phyloP scores from a whole-genome alignment of 2,329 filamentous ascomycete species.

The Trichophyton simii region DNA sequence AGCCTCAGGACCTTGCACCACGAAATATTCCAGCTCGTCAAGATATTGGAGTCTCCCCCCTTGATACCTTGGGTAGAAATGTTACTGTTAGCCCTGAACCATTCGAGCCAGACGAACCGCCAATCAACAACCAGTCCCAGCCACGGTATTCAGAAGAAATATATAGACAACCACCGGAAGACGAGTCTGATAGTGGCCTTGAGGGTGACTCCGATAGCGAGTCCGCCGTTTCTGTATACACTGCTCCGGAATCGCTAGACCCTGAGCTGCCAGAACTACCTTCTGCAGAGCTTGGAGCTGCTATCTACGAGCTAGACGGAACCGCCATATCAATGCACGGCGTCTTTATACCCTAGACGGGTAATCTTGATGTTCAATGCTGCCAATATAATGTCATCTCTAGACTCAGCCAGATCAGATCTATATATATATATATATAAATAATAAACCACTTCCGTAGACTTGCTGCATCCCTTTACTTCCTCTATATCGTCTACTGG shows the following conservation, averaged over 20 bases:
- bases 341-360: too few relatives aligned
- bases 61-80: neutral
- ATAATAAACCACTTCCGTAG: too few relatives aligned
- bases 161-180: neutral
- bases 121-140: neutral
- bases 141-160: neutral
- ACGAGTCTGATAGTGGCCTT: neutral
- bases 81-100: neutral
- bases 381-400: too few relatives aligned
- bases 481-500: too few relatives aligned
- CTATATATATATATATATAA: too few relatives aligned
- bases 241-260: slow-evolving; percentile 15
- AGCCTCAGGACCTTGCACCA: neutral
- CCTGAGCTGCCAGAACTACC: neutral
- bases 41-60: neutral
- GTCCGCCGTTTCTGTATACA: slow-evolving; percentile 19
- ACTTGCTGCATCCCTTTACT: too few relatives aligned
- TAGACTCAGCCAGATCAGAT: too few relatives aligned
- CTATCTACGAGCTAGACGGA: neutral
- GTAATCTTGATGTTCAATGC: too few relatives aligned
- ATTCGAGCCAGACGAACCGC: neutral
- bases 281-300: neutral
- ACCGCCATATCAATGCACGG: neutral
- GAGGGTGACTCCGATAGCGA: slow-evolving; percentile 13
- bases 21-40: neutral